Percentiles rank a stretch among this genome's conserved stretches.
These are phyloP conservation scores for Hordeum marinum DNA, from an alignment of 176 grass and related monocot genomes.

Conservation along the genomic window DNA sequence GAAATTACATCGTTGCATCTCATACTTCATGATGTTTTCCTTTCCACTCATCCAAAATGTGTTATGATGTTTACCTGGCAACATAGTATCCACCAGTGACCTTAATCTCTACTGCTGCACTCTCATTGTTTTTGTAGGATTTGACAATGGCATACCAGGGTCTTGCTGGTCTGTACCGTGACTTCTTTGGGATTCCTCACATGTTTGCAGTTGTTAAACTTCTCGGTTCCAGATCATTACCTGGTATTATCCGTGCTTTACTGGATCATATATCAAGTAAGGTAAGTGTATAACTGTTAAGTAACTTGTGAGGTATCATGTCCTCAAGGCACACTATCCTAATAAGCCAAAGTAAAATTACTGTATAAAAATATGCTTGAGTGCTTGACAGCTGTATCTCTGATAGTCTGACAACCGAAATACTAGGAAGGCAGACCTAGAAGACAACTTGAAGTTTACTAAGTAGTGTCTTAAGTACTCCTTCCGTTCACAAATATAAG, in stretches of 20 bases:
- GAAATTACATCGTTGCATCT: background rate
- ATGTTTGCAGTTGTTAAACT: conserved; percentile 97
- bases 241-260: conserved; percentile 89
- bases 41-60: background rate
- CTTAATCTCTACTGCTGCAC: conserved; percentile 4
- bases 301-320: background rate
- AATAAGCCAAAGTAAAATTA: background rate
- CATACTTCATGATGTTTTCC: background rate
- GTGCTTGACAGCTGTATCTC: conserved; percentile 11
- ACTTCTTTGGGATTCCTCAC: conserved; percentile 97
- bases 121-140: conserved; percentile 59
- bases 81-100: background rate
- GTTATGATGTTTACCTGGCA: conserved; percentile 13
- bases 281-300: conserved; percentile 43
- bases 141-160: conserved; percentile 82
- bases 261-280: conserved; percentile 98
- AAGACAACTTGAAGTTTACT: background rate
- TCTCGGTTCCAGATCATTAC: conserved; percentile 92
- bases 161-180: conserved; percentile 69
- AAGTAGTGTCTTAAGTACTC: background rate
- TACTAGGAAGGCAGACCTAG: background rate
- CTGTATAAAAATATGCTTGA: background rate
- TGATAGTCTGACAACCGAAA: background rate
- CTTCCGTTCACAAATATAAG: too few species aligned
- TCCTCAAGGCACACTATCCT: conserved; percentile 15